Conservation (phyloP, 352 stramenopile species). For the Peronospora tabacina region DNA sequence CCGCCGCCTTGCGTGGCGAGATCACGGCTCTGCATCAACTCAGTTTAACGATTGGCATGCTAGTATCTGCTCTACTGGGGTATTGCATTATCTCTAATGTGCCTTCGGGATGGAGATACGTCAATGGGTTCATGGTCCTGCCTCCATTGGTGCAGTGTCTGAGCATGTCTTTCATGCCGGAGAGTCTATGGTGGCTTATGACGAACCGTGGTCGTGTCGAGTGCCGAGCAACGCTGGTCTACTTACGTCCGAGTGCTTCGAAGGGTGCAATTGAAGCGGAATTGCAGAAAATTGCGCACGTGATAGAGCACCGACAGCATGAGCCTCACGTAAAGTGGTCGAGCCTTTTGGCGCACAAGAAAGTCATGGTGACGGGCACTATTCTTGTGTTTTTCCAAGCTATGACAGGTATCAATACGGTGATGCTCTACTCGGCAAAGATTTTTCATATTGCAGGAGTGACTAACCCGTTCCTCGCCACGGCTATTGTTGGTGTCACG, state of each 20-base stretch:
- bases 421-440: slow-evolving; percentile 88
- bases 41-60: slow-evolving; percentile 82
- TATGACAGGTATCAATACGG: slow-evolving; percentile 89
- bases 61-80: slow-evolving; percentile 65
- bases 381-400: slow-evolving; percentile 78
- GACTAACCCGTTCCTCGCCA: slow-evolving; percentile 78
- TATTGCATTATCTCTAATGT: slow-evolving; percentile 74
- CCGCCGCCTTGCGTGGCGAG: slow-evolving; percentile 42
- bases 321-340: slow-evolving; percentile 39
- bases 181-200: slow-evolving; percentile 88
- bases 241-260: slow-evolving; percentile 29
- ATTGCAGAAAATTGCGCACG: slow-evolving; percentile 47
- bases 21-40: slow-evolving; percentile 87
- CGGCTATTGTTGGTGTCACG: slow-evolving; percentile 53
- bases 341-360: slow-evolving; percentile 54
- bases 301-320: slow-evolving; percentile 50
- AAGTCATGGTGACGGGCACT: slow-evolving; percentile 43
- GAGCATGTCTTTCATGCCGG: slow-evolving; percentile 52
- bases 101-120: slow-evolving; percentile 75
- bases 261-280: slow-evolving; percentile 49
- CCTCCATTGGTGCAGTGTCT: slow-evolving; percentile 56
- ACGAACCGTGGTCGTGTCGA: slow-evolving; percentile 50
- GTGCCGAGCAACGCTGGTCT: slow-evolving; percentile 30
- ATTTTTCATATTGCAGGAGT: slow-evolving; percentile 88
- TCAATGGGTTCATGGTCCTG: slow-evolving; percentile 66